Evolutionary conservation across 2,329 filamentous ascomycete species (phyloP).

Genomic region (Cladorrhinum sp.): DNA sequence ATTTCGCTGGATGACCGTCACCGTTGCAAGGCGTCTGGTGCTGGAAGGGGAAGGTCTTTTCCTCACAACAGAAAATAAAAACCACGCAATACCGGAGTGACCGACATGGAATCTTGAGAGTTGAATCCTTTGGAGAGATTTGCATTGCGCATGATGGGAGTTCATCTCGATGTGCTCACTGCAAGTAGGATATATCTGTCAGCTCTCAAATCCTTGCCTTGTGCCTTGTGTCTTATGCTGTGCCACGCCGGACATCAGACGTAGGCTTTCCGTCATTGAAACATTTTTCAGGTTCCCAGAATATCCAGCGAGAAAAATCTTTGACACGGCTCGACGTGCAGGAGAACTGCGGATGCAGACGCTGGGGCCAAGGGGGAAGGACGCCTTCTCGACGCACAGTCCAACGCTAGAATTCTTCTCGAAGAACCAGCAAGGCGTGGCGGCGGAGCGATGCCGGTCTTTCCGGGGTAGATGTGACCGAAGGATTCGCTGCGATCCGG

Average conservation of each 20-base stretch:
- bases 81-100: background rate
- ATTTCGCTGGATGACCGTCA: background rate
- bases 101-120: too few species aligned
- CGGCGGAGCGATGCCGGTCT: conserved; percentile 22
- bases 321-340: conserved; percentile 3
- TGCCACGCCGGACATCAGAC: conserved; percentile 4
- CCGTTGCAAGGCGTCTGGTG: background rate
- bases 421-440: conserved; percentile 30
- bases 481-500: conserved; percentile 4
- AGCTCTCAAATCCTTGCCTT: background rate
- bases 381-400: conserved; percentile 15
- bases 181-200: background rate
- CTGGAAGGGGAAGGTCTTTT: background rate
- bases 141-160: background rate
- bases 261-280: background rate
- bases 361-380: conserved; percentile 6
- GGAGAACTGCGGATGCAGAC: conserved; percentile 2
- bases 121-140: background rate
- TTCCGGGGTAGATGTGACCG: conserved; percentile 22
- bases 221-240: conserved; percentile 1
- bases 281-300: background rate
- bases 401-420: conserved; percentile 37
- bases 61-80: background rate
- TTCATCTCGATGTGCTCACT: conserved; percentile 1
- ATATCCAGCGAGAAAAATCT: background rate